These are phyloP conservation scores for Tylopilus intermedius DNA, from an alignment of 768 basidiomycete genomes.

Conservation along the genomic window DNA sequence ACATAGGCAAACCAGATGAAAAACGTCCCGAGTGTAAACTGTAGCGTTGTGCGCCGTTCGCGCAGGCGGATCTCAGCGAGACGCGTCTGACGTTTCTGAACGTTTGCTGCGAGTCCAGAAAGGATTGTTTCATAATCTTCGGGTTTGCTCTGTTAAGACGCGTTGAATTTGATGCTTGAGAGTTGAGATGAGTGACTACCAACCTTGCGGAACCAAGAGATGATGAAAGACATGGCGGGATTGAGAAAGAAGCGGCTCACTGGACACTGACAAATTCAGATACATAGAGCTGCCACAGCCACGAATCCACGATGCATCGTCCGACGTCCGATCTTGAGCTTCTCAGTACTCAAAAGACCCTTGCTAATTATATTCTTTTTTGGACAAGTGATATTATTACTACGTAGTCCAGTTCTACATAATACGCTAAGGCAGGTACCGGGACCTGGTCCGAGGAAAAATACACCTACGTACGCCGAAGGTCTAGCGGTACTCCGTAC, in stretches of 20 bases:
- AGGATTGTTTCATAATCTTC: slow-evolving; percentile 80
- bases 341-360: too few relatives aligned
- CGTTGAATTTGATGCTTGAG: background rate
- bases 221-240: slow-evolving; percentile 28
- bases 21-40: slow-evolving; percentile 75
- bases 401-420: too few relatives aligned
- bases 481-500: too few relatives aligned
- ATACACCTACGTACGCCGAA: too few relatives aligned
- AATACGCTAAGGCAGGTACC: too few relatives aligned
- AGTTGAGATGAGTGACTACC: background rate
- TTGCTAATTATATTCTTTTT: too few relatives aligned
- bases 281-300: slow-evolving; percentile 17
- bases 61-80: slow-evolving; percentile 82
- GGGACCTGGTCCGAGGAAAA: too few relatives aligned
- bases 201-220: slow-evolving; percentile 29
- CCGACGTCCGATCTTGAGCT: background rate
- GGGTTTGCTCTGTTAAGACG: slow-evolving; percentile 11
- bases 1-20: slow-evolving; percentile 70
- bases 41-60: slow-evolving; percentile 72
- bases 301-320: slow-evolving; percentile 1
- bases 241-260: background rate
- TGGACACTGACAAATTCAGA: slow-evolving; percentile 15
- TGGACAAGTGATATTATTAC: too few relatives aligned
- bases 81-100: slow-evolving; percentile 66
- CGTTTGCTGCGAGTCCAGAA: slow-evolving; percentile 57